phyloP scores from a whole-genome alignment of 2,329 filamentous ascomycete genomes.

The Davidsoniella eucalypti region DNA sequence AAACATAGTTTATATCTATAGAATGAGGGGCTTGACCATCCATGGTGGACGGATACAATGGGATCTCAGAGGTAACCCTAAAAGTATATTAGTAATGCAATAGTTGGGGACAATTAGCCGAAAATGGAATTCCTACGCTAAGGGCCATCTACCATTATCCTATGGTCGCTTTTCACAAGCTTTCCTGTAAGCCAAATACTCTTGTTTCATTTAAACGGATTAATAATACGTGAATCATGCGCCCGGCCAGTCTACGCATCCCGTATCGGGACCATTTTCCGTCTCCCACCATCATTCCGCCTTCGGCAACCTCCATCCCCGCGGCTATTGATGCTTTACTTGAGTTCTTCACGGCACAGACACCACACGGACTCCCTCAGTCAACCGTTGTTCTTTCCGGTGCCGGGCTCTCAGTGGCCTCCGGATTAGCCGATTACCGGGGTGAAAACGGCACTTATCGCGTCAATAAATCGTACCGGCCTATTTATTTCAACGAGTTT shows the following conservation, averaged over 20 bases:
- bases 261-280: constrained; percentile 78
- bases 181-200: neutral
- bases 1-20: too few relatives aligned
- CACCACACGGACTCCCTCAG: constrained; percentile 27
- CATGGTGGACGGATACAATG: too few relatives aligned
- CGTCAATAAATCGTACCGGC: constrained; percentile 75
- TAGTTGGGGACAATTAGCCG: too few relatives aligned
- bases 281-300: constrained; percentile 56
- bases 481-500: constrained; percentile 90
- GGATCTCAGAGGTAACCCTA: too few relatives aligned
- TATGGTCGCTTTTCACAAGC: neutral
- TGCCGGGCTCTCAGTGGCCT: constrained; percentile 84
- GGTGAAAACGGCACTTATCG: constrained; percentile 83
- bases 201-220: neutral
- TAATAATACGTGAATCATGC: constrained; percentile 28
- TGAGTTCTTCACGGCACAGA: constrained; percentile 53
- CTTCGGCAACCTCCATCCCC: constrained; percentile 48
- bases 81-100: neutral
- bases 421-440: constrained; percentile 82
- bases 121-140: too few relatives aligned
- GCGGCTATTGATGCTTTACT: constrained; percentile 65
- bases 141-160: too few relatives aligned
- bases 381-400: constrained; percentile 47
- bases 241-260: constrained; percentile 65
- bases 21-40: too few relatives aligned